Evolutionary conservation across 2,329 filamentous ascomycete species (phyloP).

Genomic region (Geosmithia morbida): DNA sequence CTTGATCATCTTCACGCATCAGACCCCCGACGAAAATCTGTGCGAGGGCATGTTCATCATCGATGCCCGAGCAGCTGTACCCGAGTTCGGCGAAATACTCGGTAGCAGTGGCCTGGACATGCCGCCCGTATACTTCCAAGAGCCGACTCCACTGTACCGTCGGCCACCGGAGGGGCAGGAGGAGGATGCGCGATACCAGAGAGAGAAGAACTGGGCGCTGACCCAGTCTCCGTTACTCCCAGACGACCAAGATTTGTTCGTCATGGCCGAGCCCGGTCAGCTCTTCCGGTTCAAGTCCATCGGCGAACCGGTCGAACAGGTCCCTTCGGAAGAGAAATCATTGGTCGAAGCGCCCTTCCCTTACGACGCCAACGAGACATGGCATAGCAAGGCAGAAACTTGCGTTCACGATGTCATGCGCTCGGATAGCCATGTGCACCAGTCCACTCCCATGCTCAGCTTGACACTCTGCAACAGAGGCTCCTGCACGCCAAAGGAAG

Average conservation of each 20-base stretch:
- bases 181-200: conserved; percentile 1
- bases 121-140: neutral
- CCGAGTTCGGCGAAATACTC: conserved; percentile 1
- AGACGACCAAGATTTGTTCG: conserved; percentile 1
- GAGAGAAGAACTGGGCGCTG: conserved; percentile 4
- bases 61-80: conserved; percentile 1
- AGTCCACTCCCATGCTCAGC: conserved; percentile 2
- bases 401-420: conserved; percentile 2
- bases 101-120: neutral
- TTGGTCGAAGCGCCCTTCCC: conserved; percentile 2
- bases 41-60: conserved; percentile 3
- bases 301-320: neutral
- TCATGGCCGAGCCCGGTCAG: conserved; percentile 2
- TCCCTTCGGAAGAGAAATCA: neutral
- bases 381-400: conserved; percentile 1
- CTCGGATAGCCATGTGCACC: conserved; percentile 2
- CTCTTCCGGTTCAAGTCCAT: neutral
- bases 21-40: conserved; percentile 1
- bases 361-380: neutral
- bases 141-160: conserved; percentile 1
- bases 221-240: conserved; percentile 1
- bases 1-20: conserved; percentile 2
- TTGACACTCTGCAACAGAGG: conserved; percentile 3
- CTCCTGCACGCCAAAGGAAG: neutral
- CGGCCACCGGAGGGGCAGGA: neutral